Evolutionary conservation across 1,284 basidiomycete genomes (phyloP).

Genomic region (Taiwanofungus camphoratus): DNA sequence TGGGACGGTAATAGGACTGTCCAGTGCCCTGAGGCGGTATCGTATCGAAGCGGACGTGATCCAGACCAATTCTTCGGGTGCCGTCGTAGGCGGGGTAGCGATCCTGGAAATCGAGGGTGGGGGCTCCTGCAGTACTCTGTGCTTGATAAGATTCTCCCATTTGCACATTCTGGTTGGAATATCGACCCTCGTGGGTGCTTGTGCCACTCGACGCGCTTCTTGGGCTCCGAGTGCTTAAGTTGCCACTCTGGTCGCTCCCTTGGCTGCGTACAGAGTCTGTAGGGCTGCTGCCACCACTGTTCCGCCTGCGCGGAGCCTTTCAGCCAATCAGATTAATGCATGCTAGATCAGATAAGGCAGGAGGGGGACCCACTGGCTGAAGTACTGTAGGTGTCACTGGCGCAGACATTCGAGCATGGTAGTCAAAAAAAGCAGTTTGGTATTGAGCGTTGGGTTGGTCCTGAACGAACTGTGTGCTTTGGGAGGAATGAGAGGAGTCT

Average conservation of each 20-base stretch:
- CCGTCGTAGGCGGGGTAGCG: constrained; percentile 28
- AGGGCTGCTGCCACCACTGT: constrained; percentile 18
- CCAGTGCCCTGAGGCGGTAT: constrained; percentile 10
- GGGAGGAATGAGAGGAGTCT: constrained; percentile 7
- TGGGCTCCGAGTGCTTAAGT: constrained; percentile 10
- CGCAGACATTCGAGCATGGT: constrained; percentile 6
- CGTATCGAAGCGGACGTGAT: constrained; percentile 22
- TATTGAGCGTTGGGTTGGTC: constrained; percentile 5
- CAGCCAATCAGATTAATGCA: constrained; percentile 11
- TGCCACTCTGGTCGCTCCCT: constrained; percentile 13
- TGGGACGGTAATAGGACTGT: constrained; percentile 25
- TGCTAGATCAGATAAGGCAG: constrained; percentile 17
- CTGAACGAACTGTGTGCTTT: constrained; percentile 8
- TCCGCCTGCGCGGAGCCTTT: constrained; percentile 9
- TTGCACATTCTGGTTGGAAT: constrained; percentile 4
- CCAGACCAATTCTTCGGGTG: constrained; percentile 24
- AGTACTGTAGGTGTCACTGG: constrained; percentile 12
- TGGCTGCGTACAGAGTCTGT: constrained; percentile 15
- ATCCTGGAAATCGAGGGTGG: constrained; percentile 14
- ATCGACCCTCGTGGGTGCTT: constrained; percentile 8
- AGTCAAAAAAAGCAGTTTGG: constrained; percentile 5
- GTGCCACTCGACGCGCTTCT: constrained; percentile 16
- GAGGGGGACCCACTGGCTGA: constrained; percentile 12
- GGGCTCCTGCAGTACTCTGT: constrained; percentile 3
- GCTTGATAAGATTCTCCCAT: constrained; percentile 1